Evolutionary conservation across 108 stramenopile species (phyloP).

Genomic region (Pseudonitzschia delicatissima): DNA sequence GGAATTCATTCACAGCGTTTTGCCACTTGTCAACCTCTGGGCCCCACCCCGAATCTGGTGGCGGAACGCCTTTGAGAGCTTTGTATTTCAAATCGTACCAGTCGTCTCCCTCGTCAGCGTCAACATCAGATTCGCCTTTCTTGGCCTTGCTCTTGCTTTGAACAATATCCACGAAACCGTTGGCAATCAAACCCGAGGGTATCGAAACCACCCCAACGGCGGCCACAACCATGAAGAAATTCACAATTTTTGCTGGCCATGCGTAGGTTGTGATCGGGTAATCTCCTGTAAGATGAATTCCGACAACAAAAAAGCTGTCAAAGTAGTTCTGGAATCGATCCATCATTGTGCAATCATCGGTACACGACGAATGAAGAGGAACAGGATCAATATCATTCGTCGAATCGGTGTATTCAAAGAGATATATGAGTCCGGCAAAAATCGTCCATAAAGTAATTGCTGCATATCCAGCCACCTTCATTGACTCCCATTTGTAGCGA

Average conservation of each 20-base stretch:
- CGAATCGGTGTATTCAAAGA: slow-evolving; percentile 73
- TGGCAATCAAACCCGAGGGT: slow-evolving; percentile 85
- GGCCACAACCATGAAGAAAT: slow-evolving; percentile 82
- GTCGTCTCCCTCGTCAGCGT: slow-evolving; percentile 65
- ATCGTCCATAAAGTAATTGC: slow-evolving; percentile 79
- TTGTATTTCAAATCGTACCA: slow-evolving; percentile 72
- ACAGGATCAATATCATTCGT: slow-evolving; percentile 66
- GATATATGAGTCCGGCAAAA: slow-evolving; percentile 74
- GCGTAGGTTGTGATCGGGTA: slow-evolving; percentile 72
- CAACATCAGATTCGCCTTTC: slow-evolving; percentile 10
- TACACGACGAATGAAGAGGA: slow-evolving; percentile 61
- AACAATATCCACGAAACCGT: slow-evolving; percentile 84
- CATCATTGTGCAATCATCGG: slow-evolving; percentile 62
- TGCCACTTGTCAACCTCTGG: slow-evolving; percentile 61
- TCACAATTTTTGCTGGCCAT: slow-evolving; percentile 58
- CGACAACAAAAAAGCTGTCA: slow-evolving; percentile 62
- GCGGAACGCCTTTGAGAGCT: slow-evolving; percentile 45
- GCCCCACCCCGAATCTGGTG: slow-evolving; percentile 61
- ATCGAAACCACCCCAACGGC: slow-evolving; percentile 89
- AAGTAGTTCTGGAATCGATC: slow-evolving; percentile 70
- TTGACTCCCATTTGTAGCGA: slow-evolving; percentile 62
- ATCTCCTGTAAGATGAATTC: slow-evolving; percentile 36
- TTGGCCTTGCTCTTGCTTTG: slow-evolving; percentile 63
- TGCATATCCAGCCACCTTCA: slow-evolving; percentile 69
- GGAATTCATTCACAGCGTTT: slow-evolving; percentile 55